These are phyloP conservation scores for Pyrus hybrid DNA, from an alignment of 331 rosid genomes.

Conservation along the genomic window DNA sequence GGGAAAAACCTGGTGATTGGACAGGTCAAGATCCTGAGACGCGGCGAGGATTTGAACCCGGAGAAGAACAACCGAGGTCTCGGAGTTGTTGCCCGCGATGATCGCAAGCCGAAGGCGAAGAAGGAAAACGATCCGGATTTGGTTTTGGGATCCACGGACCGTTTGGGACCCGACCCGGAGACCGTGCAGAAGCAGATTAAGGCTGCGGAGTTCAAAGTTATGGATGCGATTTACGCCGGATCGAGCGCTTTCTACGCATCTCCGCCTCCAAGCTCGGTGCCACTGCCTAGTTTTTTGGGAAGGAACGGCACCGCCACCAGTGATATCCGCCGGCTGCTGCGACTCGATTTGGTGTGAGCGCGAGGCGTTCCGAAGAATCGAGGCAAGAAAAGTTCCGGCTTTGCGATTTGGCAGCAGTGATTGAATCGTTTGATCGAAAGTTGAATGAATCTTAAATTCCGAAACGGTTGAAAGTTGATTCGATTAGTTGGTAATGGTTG, in stretches of 20 bases:
- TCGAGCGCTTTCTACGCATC: conserved; percentile 47
- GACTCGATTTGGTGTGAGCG: conserved; percentile 42
- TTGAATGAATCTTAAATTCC: background rate
- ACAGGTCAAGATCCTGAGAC: conserved; percentile 56
- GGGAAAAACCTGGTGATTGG: conserved; percentile 35
- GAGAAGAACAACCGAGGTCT: background rate
- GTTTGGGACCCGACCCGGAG: conserved; percentile 70
- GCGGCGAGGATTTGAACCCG: conserved; percentile 44
- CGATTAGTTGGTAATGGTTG: background rate
- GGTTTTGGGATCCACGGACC: conserved; percentile 46
- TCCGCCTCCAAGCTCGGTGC: conserved; percentile 74
- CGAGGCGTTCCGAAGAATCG: too few species aligned
- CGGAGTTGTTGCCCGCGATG: background rate
- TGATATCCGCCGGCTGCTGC: conserved; percentile 47
- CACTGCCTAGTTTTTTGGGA: conserved; percentile 50
- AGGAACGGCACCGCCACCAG: conserved; percentile 48
- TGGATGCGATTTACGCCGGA: conserved; percentile 56
- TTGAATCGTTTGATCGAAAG: background rate
- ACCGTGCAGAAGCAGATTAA: conserved; percentile 50
- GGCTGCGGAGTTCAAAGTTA: conserved; percentile 34
- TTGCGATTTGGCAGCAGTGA: background rate
- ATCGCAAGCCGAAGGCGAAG: conserved; percentile 11
- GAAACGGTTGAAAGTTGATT: background rate
- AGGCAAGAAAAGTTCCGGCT: too few species aligned
- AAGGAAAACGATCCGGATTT: conserved; percentile 13